These are phyloP conservation scores for Aspergillus sp. DNA, from an alignment of 2,329 filamentous ascomycete species.

Conservation along the genomic window DNA sequence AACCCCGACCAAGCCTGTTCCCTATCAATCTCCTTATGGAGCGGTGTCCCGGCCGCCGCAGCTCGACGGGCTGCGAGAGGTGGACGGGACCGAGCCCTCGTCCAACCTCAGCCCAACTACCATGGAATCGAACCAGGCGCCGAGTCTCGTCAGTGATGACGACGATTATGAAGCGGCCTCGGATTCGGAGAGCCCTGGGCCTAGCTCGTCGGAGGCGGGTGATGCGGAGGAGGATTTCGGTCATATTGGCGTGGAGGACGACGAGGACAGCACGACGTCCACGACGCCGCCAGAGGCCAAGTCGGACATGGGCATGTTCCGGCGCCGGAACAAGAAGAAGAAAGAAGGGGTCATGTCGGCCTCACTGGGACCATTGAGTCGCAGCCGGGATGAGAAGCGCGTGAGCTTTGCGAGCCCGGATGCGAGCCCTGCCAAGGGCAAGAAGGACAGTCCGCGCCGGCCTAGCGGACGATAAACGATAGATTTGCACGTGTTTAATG, in stretches of 20 bases:
- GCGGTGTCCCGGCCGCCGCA: constrained; percentile 27
- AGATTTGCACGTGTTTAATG: constrained; percentile 9
- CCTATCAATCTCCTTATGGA: constrained; percentile 32
- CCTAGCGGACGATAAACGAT: constrained; percentile 22
- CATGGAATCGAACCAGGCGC: constrained; percentile 71
- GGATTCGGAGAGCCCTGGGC: constrained; percentile 61
- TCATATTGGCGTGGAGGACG: constrained; percentile 49
- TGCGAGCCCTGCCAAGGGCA: constrained; percentile 31
- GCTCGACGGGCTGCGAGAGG: constrained; percentile 39
- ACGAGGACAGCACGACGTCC: constrained; percentile 43
- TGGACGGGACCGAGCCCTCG: constrained; percentile 47
- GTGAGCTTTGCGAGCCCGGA: constrained; percentile 41
- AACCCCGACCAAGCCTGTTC: constrained; percentile 35
- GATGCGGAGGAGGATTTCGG: constrained; percentile 57
- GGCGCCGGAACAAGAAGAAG: constrained; percentile 35
- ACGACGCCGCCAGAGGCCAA: constrained; percentile 36
- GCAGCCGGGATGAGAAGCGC: constrained; percentile 38
- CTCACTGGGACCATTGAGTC: constrained; percentile 29
- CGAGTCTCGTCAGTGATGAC: constrained; percentile 77
- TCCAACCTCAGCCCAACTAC: constrained; percentile 69
- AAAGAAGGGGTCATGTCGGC: constrained; percentile 29
- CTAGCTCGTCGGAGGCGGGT: constrained; percentile 49
- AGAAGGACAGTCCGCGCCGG: constrained; percentile 31
- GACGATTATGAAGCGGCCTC: constrained; percentile 72
- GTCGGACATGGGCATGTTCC: constrained; percentile 35